Base-by-base conservation (phyloP, 2,329 filamentous ascomycete species). In the Boeremia exigua region DNA sequence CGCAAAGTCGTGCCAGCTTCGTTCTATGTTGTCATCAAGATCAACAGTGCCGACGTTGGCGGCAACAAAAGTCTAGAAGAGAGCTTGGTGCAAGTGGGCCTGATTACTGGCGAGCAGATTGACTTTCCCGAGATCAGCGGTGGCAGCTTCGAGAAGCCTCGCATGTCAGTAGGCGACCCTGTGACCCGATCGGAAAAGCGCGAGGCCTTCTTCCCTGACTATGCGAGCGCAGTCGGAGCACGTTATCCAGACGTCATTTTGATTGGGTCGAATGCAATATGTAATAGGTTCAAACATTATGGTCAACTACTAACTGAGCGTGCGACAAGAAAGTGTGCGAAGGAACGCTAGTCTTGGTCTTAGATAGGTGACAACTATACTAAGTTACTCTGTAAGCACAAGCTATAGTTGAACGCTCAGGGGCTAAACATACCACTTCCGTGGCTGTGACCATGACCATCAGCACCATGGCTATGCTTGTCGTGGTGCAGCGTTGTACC, bases 71-170 rank as follows among this genome's bases (percentile, higher is more conserved):
- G 75, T 30, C 56, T 69, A 1, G 58, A 80, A 9, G 85, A 86
- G 11, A 83, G 80, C 32, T 73, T 89, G 34, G 80, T 84, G 53
- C 87, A 90, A 66, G 77, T 88, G 9, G 71, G 76, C n/a, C 67
- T 78, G 15, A 79, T 87, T 4, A 71, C 72, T 0, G 75, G 73
- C 5, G 79, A 77, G 34, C 82, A 76, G 5, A 73, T 90, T 1
- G 88, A 91, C 71, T 90, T 89, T 60, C 73, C 91, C 2, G 88
- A 91, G 71, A 81, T 91, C 25, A 86, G 82, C 15, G 88, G 88
- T 0, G 88, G 88, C 0, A 82, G 63, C 3, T 58, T 48, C 49
- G 59, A 61, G 19, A 50, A 64, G 45, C 51, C 51, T 42, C 43
- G 32, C n/a, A 54, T 55, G 51, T 27, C 33, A 36, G 45, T 19